Percentiles rank a stretch among this genome's conserved stretches.
These are phyloP conservation scores for Benincasa hispida DNA, from an alignment of 306 rosid genomes.

Conservation along the genomic window DNA sequence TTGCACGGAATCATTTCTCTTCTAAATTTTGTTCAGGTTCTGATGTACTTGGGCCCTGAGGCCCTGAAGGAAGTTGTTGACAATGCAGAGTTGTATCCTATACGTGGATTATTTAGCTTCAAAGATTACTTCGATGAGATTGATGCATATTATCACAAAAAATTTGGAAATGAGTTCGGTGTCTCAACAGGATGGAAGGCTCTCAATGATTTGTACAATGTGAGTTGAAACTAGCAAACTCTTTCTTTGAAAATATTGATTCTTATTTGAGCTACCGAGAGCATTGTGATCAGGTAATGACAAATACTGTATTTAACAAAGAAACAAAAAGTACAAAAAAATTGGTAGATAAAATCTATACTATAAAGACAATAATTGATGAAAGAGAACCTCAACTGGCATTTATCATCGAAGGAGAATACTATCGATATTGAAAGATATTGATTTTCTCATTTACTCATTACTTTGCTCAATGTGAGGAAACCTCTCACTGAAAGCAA, in stretches of 20 bases:
- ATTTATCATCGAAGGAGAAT: neutral
- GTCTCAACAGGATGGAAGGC: conserved; percentile 74
- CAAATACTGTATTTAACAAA: neutral
- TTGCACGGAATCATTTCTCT: neutral
- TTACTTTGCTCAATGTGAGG: neutral
- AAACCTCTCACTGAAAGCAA: neutral
- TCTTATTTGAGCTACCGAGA: neutral
- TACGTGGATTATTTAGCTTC: conserved; percentile 84
- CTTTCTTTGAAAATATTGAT: neutral
- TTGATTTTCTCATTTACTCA: neutral
- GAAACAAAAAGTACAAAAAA: neutral
- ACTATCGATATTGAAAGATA: neutral
- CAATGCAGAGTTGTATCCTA: conserved; percentile 80
- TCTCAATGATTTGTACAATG: conserved; percentile 69
- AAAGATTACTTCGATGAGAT: conserved; percentile 71
- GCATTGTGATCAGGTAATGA: neutral
- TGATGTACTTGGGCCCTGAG: conserved; percentile 77
- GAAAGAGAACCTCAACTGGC: neutral
- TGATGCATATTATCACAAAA: conserved; percentile 71
- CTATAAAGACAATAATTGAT: neutral
- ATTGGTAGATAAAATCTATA: neutral
- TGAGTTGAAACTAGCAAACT: conserved; percentile 23
- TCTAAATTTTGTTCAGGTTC: conserved; percentile 42
- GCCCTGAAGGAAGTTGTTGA: conserved; percentile 61
- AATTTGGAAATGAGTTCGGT: conserved; percentile 58